Base-by-base conservation (phyloP, 441 rosid genomes). In the Bruguiera hainesii region DNA sequence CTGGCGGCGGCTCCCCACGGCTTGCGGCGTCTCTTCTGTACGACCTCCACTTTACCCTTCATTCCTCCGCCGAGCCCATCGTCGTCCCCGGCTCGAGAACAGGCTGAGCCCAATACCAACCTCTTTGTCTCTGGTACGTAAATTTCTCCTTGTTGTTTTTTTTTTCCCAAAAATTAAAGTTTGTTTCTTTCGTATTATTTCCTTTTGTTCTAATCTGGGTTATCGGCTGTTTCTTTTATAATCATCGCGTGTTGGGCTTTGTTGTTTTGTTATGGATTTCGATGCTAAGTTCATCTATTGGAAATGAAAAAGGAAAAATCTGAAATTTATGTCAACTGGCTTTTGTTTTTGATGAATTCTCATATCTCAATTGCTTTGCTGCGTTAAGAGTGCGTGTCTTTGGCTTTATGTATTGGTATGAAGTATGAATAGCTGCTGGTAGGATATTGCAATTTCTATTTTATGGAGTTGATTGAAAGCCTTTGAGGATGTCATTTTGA, bases 31-130 rank as follows among this genome's bases (percentile, higher is more conserved):
- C 60, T 83, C 26, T 84, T 84, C 75, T 87, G 85, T 9, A 81
- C 89, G 19, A 69, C 65, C 76, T 85, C 88, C 20, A 79, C 83
- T 19, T 30, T 83, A 33, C 67, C 85, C 37, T 75, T 83, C 77
- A 61, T 72, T 46, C 76, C 82, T 71, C 81, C 85, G 46, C 65
- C 71, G 0, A 10, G 72, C 15, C 39, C 73, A 18, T 35, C 70
- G 10, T 66, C 80, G 3, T 13, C 72, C 56, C 50, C 76, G 8
- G 77, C 85, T 60, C 83, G 84, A 1, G 81, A 82, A 55, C 82
- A 81, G 80, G 89, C 92, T 4, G 90, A 86, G 48, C 96, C 96
- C 61, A 89, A 76, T 77, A 76, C 89, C 64, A 88, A 89, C 73
- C 96, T 94, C 74, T 89, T 89, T 67, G 84, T 88, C 77, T 85